Conservation (phyloP, 1,284 basidiomycete genomes). For the Polyporus tsugae region DNA sequence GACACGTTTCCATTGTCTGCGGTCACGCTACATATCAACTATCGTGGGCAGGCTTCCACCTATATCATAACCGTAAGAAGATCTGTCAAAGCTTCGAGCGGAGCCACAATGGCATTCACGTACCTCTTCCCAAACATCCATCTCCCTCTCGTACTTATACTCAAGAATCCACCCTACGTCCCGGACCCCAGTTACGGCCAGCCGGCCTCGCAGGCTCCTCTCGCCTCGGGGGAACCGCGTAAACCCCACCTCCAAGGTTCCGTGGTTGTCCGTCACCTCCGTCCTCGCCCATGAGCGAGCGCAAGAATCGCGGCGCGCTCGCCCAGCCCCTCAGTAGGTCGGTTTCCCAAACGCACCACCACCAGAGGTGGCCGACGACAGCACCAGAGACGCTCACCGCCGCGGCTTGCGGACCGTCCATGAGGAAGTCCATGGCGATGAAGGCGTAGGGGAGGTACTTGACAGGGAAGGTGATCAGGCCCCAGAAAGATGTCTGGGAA, state of each 20-base stretch:
- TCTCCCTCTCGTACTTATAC: neutral
- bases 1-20: neutral
- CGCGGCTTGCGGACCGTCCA: constrained; percentile 66
- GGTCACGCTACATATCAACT: neutral
- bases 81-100: constrained; percentile 9
- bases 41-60: neutral
- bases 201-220: constrained; percentile 34
- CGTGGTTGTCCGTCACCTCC: constrained; percentile 23
- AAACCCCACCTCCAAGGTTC: constrained; percentile 40
- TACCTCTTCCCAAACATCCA: neutral
- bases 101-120: neutral
- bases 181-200: constrained; percentile 51
- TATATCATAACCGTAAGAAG: neutral
- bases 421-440: constrained; percentile 75
- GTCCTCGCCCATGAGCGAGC: constrained; percentile 46
- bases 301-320: constrained; percentile 48
- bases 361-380: constrained; percentile 84
- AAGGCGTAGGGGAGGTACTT: constrained; percentile 81
- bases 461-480: constrained; percentile 75
- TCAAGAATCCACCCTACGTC: constrained; percentile 46
- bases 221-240: constrained; percentile 43
- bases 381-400: constrained; percentile 72
- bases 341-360: constrained; percentile 68
- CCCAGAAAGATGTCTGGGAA: constrained; percentile 75
- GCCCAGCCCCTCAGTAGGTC: constrained; percentile 38